Conservation (phyloP, 2,329 filamentous ascomycete species). For the Fusarium chlamydosporum region DNA sequence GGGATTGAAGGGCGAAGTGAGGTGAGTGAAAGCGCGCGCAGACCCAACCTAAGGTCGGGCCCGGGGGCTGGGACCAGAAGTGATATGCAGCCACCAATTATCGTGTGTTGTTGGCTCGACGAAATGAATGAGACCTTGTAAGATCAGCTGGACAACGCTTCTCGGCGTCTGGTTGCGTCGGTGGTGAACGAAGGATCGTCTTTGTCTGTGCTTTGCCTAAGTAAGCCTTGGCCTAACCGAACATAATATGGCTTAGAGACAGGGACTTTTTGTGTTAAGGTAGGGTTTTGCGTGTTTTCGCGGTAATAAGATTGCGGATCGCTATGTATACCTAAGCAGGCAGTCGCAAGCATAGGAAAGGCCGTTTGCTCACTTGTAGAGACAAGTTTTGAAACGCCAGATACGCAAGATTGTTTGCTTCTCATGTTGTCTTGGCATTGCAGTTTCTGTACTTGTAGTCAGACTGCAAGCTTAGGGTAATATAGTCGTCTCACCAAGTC, state of each 20-base stretch:
- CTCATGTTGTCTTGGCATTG: neutral
- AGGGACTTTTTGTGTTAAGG: slow-evolving; percentile 10
- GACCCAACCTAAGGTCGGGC: slow-evolving; percentile 44
- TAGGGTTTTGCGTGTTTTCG: neutral
- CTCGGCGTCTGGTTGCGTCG: slow-evolving; percentile 43
- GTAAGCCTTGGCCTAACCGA: slow-evolving; percentile 23
- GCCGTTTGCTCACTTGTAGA: neutral
- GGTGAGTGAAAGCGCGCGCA: slow-evolving; percentile 27
- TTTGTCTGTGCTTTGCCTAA: slow-evolving; percentile 20
- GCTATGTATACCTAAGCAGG: neutral
- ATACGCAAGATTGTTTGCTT: neutral
- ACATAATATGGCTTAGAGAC: slow-evolving; percentile 19
- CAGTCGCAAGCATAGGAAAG: neutral
- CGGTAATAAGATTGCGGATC: neutral
- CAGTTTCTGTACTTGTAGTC: slow-evolving; percentile 13
- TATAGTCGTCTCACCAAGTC: slow-evolving; percentile 42
- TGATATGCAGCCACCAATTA: slow-evolving; percentile 42
- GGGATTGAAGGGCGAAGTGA: slow-evolving; percentile 36
- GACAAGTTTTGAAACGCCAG: no score
- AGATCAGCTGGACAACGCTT: slow-evolving; percentile 36
- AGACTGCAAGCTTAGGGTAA: slow-evolving; percentile 33
- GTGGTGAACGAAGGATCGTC: slow-evolving; percentile 30
- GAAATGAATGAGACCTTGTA: slow-evolving; percentile 28
- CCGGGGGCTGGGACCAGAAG: slow-evolving; percentile 41
- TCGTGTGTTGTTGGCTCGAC: slow-evolving; percentile 39